These are phyloP conservation scores for Pleoardoris graminearum DNA, from an alignment of 2,329 filamentous ascomycete genomes.

Conservation along the genomic window DNA sequence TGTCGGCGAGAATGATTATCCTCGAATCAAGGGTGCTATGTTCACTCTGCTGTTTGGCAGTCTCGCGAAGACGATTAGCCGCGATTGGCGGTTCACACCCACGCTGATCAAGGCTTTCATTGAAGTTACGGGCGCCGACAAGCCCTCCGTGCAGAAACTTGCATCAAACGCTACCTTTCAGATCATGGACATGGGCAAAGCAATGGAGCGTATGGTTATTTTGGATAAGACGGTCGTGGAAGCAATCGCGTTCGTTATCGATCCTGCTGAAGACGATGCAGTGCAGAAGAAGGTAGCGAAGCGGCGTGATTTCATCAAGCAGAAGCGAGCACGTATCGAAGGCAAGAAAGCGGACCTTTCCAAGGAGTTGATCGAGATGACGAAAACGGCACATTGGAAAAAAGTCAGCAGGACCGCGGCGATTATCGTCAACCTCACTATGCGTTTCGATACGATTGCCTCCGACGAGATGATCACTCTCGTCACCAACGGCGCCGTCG, in stretches of 20 bases:
- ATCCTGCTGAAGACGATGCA: conserved; percentile 54
- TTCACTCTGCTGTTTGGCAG: conserved; percentile 90
- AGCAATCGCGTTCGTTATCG: conserved; percentile 56
- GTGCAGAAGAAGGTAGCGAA: conserved; percentile 64
- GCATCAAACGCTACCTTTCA: conserved; percentile 80
- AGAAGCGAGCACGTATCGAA: conserved; percentile 77
- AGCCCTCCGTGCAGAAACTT: conserved; percentile 89
- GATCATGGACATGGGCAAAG: conserved; percentile 88
- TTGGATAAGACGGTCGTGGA: conserved; percentile 72
- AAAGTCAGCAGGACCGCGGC: conserved; percentile 87
- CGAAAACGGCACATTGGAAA: conserved; percentile 90
- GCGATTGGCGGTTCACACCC: conserved; percentile 94
- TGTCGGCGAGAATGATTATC: conserved; percentile 78
- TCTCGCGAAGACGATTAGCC: conserved; percentile 80
- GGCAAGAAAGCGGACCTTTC: conserved; percentile 79
- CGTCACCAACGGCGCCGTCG: conserved; percentile 79
- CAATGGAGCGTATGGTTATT: conserved; percentile 83
- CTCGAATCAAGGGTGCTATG: conserved; percentile 91
- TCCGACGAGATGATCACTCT: conserved; percentile 81
- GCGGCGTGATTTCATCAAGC: conserved; percentile 73
- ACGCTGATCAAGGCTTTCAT: conserved; percentile 89
- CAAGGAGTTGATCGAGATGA: conserved; percentile 76
- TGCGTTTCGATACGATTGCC: conserved; percentile 88
- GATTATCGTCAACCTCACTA: conserved; percentile 85
- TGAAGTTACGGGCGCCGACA: conserved; percentile 85